Evolutionary conservation across 169 alveolate genomes (phyloP), one percentile per base, ranked within the genome.

Genomic region (Babesia sp.): DNA sequence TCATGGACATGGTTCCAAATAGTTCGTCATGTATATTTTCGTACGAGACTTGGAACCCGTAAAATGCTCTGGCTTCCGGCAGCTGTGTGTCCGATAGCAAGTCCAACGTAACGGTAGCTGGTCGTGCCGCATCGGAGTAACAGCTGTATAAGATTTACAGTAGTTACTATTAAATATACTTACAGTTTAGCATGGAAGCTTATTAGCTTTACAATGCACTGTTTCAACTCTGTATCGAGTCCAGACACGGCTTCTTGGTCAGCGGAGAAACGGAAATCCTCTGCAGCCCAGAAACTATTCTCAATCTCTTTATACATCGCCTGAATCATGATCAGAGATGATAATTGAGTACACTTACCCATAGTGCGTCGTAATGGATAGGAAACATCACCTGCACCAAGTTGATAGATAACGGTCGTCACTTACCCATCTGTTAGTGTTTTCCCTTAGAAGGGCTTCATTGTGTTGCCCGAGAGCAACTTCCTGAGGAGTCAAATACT

Each of bases 51-150:
- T 94, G 94, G 90, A 96, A 96, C 39, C 98, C 97, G 81, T 94
- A 96, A 87, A 93, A 96, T 51, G 96, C 96, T 70, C 98, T 77
- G 14, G 96, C 97, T 71, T 96, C 98, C 16, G 98, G 98, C 29
- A 95, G 84, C 68, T 96, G 93, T 29, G 93, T 91, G 46, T 93
- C 96, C 34, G 92, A 85, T 66, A 93, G 71, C 86, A 96, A 86
- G 68, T 90, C 93, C 81, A 94, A 84, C 42, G 96, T 88, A 11
- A 91, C 41, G 12, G 64, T 71, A n/a, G 79, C 71, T 3, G 89
- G 89, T 16, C 84, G 57, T 5, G 83, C 70, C 9, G 22, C 31
- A 41, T 37, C 41, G n/a, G 33, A 34, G 44, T 44, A 42, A 56
- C 71, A 84, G 2, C 89, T 81, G 67, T 31, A 68, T 1, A 9